Evolutionary conservation across 2,329 filamentous ascomycete species (phyloP), one percentile per base, ranked within the genome.

Genomic region (Westerdykella ornata): DNA sequence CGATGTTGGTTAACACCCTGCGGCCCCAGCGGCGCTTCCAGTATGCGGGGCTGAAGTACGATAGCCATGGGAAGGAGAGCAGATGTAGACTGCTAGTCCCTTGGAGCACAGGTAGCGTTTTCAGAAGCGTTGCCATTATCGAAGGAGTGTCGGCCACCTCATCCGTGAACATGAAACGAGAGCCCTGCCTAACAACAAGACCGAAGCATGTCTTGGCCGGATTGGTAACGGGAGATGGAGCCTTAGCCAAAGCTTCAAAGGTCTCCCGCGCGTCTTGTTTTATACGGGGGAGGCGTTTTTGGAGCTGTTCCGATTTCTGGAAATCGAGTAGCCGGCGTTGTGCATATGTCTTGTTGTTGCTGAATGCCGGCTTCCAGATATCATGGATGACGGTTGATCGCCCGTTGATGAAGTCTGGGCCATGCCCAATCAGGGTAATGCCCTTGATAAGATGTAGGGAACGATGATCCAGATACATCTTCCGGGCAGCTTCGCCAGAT

Each of bases 101-200:
- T 0, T 75, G 75, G 37, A 76, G 76, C 56, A 80, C 71, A 51
- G 80, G 65, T 11, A 67, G 62, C 3, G 67, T 47, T 12, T 56
- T 43, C 12, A 78, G 61, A 2, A 68, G 70, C 29, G 66, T 59
- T n/a, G 57, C 58, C 3, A 75, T 50, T 15, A 74, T 52, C 5
- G 46, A 47, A 0, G 67, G 65, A 37, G 74, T 63, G 2, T 74
- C 64, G 12, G 75, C 76, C 18, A 80, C 70, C 32, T 80, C 77
- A 22, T 71, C 63, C 38, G 69, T 69, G 5, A 73, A 76, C 1
- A 80, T 66, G 4, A 70, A 74, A 11, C 77, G 70, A 63, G 79
- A 77, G 3, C 75, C 80, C n/a, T 80, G 66, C 51, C 72, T 68
- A 56, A 74, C 80, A 1, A 80, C 67, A 41, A 76, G 63, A 5